Evolutionary conservation across 257 asterid species (phyloP).

Genomic region (Apocynum venetum): DNA sequence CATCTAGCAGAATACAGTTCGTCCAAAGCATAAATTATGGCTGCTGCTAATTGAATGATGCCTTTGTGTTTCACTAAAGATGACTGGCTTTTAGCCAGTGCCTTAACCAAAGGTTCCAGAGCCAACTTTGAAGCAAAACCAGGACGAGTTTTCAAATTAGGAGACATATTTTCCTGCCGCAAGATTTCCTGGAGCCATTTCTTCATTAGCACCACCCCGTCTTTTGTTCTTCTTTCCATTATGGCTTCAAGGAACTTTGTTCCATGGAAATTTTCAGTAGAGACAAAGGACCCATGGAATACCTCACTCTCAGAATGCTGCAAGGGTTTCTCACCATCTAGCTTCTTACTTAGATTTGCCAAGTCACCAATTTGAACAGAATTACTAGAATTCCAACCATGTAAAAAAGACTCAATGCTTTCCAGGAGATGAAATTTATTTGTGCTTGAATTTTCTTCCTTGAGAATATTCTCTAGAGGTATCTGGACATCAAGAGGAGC

Average conservation of each 20-base stretch:
- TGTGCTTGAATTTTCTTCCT: constrained; percentile 38
- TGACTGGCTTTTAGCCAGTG: constrained; percentile 61
- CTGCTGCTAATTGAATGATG: constrained; percentile 79
- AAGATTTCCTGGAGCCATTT: constrained; percentile 95
- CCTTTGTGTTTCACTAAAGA: constrained; percentile 68
- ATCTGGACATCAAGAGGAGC: constrained; percentile 71
- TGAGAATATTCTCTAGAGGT: constrained; percentile 54
- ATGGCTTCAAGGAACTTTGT: constrained; percentile 84
- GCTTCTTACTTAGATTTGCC: constrained; percentile 46
- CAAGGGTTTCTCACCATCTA: constrained; percentile 36
- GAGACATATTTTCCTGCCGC: constrained; percentile 59
- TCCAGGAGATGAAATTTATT: constrained; percentile 55
- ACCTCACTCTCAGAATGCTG: constrained; percentile 34
- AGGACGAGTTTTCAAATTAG: constrained; percentile 54
- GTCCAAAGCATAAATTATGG: constrained; percentile 63
- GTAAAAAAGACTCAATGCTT: constrained; percentile 72
- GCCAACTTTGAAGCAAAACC: constrained; percentile 69
- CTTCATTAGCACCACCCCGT: constrained; percentile 67
- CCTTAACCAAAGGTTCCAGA: constrained; percentile 58
- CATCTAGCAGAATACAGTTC: constrained; percentile 61
- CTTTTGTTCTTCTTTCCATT: constrained; percentile 80
- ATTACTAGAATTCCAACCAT: constrained; percentile 65
- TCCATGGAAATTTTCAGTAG: constrained; percentile 72
- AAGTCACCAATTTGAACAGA: constrained; percentile 46
- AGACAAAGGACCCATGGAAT: constrained; percentile 75